Evolutionary conservation across 2,329 filamentous ascomycete species (phyloP), one percentile per base, ranked within the genome.

Genomic region (Fusarium secorum): DNA sequence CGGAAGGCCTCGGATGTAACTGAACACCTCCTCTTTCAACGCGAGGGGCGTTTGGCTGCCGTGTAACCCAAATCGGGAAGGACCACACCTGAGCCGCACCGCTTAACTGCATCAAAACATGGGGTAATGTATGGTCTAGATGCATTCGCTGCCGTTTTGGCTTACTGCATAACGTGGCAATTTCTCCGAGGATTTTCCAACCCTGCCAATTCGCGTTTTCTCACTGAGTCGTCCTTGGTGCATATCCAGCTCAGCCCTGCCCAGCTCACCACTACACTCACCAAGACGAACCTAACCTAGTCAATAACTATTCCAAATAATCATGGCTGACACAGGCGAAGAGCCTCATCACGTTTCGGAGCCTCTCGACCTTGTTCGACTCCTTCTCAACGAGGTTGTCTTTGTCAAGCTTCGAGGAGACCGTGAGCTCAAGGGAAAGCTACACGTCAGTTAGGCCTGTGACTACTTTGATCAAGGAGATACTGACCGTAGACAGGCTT

Each of bases 391-490:
- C 81, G 96, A 99, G 83, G 90, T 96, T 48, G 96, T 99, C 55
- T 97, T 98, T 82, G 95, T 99, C 74, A 98, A 98, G 88, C 87
- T 99, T 72, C 89, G 96, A 78, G 96, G 96, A 75, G 96, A 99
- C 81, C 90, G 96, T 72, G 96, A 99, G 84, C 87, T 99, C 73
- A 96, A 97, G 83, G 96, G 96, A 72, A 91, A 95, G 78, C 87
- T 99, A 78, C 96, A 99, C 83, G 96, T 98, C 84, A 78, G 91
- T 68, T 9, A 14, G 24, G 28, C 14, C 35, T 57, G 24, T 51
- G 55, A 42, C 35, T 58, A 13, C 24, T 28, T 18, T 39, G 58
- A 32, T 30, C 13, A n/a, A n/a, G 6, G 4, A 5, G 5, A 3
- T 33, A 51, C 74, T 76, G 15, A 73, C 7, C 20, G n/a, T 13